Evolutionary conservation across 306 rosid genomes (phyloP), one percentile per base, ranked within the genome.

Genomic region (Lagenaria siceraria): DNA sequence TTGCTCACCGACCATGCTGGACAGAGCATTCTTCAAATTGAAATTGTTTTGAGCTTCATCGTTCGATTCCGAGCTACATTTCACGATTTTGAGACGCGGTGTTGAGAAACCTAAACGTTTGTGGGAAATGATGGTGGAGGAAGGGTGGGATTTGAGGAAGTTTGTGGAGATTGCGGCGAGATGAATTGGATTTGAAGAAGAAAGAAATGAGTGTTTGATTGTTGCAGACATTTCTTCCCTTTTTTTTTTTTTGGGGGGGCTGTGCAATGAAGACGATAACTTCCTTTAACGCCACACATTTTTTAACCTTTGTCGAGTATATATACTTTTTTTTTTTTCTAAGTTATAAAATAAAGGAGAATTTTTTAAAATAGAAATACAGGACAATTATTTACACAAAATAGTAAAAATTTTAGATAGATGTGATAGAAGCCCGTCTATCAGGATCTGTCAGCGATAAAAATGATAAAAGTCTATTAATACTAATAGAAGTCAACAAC

Each of bases 1-100:
- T 54, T 79, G 90, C 66, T 86, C 83, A 7, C 84, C 87, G 77
- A 90, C 89, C 68, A 83, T 40, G 53, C 86, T 89, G 42, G 84
- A 72, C 53, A 92, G 81, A 13, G 90, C 79, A 46, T 83, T 87
- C 62, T 84, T 88, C 78, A 80, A 81, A 80, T 76, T 78, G 5
- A 81, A 60, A 49, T 33, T 49, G 78, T 53, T 80, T 71, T 68
- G 81, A n/a, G 65, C 86, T 43, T 60, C 42, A 77, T 49, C 10
- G 25, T 84, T 60, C 10, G 66, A 60, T 27, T 60, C 77, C 38
- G 19, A 79, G 31, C 74, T 87, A 81, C 85, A 74, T 78, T 84
- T 87, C 61, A 79, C 69, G 11, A 70, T 19, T 19, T 82, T 77
- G 61, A 73, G 25, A 35, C 87, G 80, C 68, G 71, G 11, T 21